These are phyloP conservation scores for Brassica napus DNA, from an alignment of 345 rosid genomes.

Conservation along the genomic window DNA sequence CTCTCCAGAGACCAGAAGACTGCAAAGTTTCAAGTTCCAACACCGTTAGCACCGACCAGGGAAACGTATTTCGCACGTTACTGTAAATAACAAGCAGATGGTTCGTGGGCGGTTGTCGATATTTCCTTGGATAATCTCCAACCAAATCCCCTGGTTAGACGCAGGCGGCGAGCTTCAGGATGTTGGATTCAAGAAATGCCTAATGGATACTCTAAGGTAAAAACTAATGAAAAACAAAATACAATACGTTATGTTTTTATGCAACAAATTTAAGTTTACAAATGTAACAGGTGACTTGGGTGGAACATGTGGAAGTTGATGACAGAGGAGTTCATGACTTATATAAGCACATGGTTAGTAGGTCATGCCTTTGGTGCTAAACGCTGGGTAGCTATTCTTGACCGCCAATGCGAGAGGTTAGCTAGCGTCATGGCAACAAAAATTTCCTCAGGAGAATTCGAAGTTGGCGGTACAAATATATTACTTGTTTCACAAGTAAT, in stretches of 20 bases:
- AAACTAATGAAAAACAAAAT: too few species aligned
- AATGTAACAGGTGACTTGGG: slow-evolving; percentile 97
- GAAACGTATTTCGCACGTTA: slow-evolving; percentile 80
- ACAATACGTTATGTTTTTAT: too few species aligned
- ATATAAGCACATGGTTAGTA: slow-evolving; percentile 78
- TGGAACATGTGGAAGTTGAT: slow-evolving; percentile 92
- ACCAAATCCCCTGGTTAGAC: slow-evolving; percentile 55
- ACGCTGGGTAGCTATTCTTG: slow-evolving; percentile 84
- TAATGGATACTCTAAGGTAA: slow-evolving; percentile 89
- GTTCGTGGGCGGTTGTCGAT: slow-evolving; percentile 93
- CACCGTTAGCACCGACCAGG: slow-evolving; percentile 84
- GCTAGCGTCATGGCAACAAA: slow-evolving; percentile 91
- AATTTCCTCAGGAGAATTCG: slow-evolving; percentile 67
- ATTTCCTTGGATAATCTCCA: slow-evolving; percentile 80
- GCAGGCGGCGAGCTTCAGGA: slow-evolving; percentile 85
- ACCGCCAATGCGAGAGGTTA: slow-evolving; percentile 89
- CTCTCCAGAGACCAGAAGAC: too few species aligned
- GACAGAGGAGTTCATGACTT: slow-evolving; percentile 84
- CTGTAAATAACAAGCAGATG: slow-evolving; percentile 79
- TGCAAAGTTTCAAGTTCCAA: slow-evolving; percentile 88
- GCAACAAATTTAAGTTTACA: too few species aligned
- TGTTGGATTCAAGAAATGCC: slow-evolving; percentile 93
- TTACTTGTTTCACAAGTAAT: neutral
- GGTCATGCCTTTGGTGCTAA: slow-evolving; percentile 92
- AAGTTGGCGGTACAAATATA: slow-evolving; percentile 56